Evolutionary conservation across 495 filamentous ascomycete genomes (phyloP).

Genomic region (Tetracladium setigerum): DNA sequence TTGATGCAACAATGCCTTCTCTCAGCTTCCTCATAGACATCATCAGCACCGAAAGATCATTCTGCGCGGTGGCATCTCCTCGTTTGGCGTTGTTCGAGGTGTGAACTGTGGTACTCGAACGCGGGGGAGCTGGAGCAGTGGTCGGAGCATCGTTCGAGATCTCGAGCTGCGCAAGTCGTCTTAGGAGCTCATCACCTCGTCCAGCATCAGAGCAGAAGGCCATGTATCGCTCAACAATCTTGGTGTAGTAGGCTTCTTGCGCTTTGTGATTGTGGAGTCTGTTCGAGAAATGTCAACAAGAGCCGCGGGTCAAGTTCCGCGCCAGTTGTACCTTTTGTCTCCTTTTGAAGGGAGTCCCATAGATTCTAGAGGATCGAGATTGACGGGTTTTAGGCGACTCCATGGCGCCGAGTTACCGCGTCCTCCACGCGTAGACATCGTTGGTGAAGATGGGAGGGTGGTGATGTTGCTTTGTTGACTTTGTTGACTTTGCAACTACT

Average conservation of each 20-base stretch:
- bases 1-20: constrained; percentile 73
- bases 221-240: constrained; percentile 80
- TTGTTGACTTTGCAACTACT: too few species aligned
- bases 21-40: constrained; percentile 85
- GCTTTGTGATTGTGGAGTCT: constrained; percentile 69
- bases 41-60: constrained; percentile 39
- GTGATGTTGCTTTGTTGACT: constrained; percentile 15
- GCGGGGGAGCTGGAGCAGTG: background rate
- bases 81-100: constrained; percentile 2
- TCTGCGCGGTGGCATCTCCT: constrained; percentile 15
- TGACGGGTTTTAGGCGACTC: constrained; percentile 64
- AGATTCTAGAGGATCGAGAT: constrained; percentile 62
- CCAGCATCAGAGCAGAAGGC: constrained; percentile 67
- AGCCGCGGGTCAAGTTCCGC: constrained; percentile 4
- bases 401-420: constrained; percentile 47
- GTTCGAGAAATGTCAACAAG: constrained; percentile 5
- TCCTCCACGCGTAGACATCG: constrained; percentile 26
- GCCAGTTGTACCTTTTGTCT: constrained; percentile 51
- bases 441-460: constrained; percentile 12
- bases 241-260: constrained; percentile 79
- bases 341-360: constrained; percentile 86
- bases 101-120: constrained; percentile 5
- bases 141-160: constrained; percentile 17
- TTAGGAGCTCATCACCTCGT: constrained; percentile 60
- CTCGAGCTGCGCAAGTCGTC: constrained; percentile 61